Evolutionary conservation across 1,139 yeast species (phyloP).

Genomic region (Zhuliangozyma parablackwelliae): DNA sequence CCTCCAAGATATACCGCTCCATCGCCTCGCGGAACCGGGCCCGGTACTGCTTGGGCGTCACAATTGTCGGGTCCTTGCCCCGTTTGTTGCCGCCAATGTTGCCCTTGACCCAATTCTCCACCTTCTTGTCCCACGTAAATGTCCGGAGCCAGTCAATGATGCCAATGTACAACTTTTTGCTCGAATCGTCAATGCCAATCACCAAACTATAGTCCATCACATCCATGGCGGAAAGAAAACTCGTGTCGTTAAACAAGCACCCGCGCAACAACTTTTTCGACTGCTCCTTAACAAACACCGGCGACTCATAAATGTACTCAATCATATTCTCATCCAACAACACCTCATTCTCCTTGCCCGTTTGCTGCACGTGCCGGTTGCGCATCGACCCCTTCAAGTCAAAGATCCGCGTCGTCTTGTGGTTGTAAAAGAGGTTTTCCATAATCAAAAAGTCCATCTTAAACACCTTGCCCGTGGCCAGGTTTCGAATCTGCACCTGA

Average conservation of each 20-base stretch:
- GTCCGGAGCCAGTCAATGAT: constrained; percentile 94
- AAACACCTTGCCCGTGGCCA: constrained; percentile 68
- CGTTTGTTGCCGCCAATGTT: constrained; percentile 70
- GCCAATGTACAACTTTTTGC: constrained; percentile 75
- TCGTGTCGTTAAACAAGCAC: constrained; percentile 90
- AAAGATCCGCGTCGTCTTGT: constrained; percentile 79
- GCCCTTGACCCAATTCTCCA: constrained; percentile 98
- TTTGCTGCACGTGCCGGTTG: constrained; percentile 92
- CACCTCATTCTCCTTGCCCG: constrained; percentile 94
- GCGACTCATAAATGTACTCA: constrained; percentile 93
- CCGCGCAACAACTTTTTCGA: constrained; percentile 82
- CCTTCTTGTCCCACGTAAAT: constrained; percentile 97
- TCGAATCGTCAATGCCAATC: constrained; percentile 73
- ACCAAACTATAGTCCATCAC: constrained; percentile 98
- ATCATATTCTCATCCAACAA: constrained; percentile 96
- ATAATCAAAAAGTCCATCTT: constrained; percentile 90
- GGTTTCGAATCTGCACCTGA: constrained; percentile 83
- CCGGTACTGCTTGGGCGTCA: constrained; percentile 93
- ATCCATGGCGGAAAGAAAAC: constrained; percentile 93
- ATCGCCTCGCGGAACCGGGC: constrained; percentile 94
- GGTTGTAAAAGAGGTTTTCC: constrained; percentile 90
- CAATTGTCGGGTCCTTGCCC: constrained; percentile 93
- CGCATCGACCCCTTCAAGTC: constrained; percentile 98
- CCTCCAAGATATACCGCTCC: constrained; percentile 92
- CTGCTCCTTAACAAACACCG: constrained; percentile 89